Evolutionary conservation across 2,329 filamentous ascomycete genomes (phyloP).

Genomic region (Drechslera avenae): DNA sequence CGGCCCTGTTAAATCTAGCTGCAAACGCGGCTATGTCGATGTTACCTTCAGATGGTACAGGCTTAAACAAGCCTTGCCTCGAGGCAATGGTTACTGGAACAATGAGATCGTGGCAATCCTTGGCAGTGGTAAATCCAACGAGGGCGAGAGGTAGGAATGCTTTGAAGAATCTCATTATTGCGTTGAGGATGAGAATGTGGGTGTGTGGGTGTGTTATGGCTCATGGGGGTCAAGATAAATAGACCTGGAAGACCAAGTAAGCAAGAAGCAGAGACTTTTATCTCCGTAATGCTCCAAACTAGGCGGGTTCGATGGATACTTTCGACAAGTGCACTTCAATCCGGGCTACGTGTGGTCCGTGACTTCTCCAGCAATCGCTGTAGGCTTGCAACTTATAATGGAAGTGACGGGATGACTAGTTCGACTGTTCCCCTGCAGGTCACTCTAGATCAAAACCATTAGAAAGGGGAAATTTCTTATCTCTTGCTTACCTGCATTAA

Average conservation of each 20-base stretch:
- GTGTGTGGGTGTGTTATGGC: too few species aligned
- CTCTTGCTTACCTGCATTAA: slow-evolving; percentile 2
- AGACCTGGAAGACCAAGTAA: neutral
- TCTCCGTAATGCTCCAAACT: neutral
- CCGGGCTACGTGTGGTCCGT: too few species aligned
- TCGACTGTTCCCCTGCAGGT: slow-evolving; percentile 3
- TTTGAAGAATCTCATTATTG: slow-evolving; percentile 17
- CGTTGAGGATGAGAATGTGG: neutral
- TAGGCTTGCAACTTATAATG: slow-evolving; percentile 1
- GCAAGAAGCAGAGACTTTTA: too few species aligned
- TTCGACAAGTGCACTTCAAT: neutral
- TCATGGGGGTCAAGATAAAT: neutral
- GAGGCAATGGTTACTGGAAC: slow-evolving; percentile 62
- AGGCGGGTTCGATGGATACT: too few species aligned
- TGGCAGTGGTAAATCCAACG: slow-evolving; percentile 27
- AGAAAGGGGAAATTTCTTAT: neutral
- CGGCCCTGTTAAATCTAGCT: slow-evolving; percentile 21
- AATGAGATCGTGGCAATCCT: slow-evolving; percentile 57
- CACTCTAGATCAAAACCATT: neutral
- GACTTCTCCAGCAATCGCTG: neutral
- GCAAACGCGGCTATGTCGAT: slow-evolving; percentile 64
- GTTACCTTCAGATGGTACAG: slow-evolving; percentile 56
- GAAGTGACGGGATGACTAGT: neutral
- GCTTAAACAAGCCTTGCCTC: slow-evolving; percentile 60
- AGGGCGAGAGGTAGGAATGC: slow-evolving; percentile 24